phyloP scores from a whole-genome alignment of 441 rosid genomes.

The Pelargonium cotyledonis region DNA sequence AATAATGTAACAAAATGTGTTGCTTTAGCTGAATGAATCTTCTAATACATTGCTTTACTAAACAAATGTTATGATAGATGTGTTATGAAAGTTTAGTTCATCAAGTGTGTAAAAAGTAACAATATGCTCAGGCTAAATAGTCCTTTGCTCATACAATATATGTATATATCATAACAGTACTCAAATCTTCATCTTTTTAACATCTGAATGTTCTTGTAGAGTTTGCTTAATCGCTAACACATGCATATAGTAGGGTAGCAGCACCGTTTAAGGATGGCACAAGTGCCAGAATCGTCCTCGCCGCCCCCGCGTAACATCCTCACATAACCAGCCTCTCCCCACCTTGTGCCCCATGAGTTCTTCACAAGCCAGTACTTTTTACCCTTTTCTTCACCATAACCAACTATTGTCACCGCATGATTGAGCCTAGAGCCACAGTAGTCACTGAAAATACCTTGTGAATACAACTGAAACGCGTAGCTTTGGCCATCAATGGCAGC shows the following conservation, averaged over 20 bases:
- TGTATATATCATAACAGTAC: too few species aligned
- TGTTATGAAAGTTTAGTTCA: too few species aligned
- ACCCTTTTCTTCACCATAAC: background rate
- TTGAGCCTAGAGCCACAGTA: slow-evolving; percentile 5
- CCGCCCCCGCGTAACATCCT: background rate
- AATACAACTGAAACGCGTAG: background rate
- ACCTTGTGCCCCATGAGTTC: background rate
- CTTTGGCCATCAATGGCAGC: slow-evolving; percentile 1
- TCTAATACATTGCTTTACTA: too few species aligned
- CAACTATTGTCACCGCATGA: background rate
- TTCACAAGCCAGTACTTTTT: background rate
- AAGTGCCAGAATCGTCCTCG: background rate
- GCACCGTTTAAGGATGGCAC: background rate
- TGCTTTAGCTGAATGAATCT: too few species aligned
- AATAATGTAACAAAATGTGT: too few species aligned
- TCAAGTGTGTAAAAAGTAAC: too few species aligned
- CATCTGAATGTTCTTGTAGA: too few species aligned
- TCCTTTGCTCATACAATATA: too few species aligned
- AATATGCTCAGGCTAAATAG: too few species aligned
- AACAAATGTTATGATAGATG: too few species aligned
- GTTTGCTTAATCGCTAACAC: too few species aligned
- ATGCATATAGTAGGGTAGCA: background rate
- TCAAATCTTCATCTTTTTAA: too few species aligned
- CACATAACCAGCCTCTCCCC: background rate
- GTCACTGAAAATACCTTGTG: background rate